Evolutionary conservation across 164 flowering plant species (phyloP), one percentile per base, ranked within the genome.

Genomic region (Vitis amurensis): DNA sequence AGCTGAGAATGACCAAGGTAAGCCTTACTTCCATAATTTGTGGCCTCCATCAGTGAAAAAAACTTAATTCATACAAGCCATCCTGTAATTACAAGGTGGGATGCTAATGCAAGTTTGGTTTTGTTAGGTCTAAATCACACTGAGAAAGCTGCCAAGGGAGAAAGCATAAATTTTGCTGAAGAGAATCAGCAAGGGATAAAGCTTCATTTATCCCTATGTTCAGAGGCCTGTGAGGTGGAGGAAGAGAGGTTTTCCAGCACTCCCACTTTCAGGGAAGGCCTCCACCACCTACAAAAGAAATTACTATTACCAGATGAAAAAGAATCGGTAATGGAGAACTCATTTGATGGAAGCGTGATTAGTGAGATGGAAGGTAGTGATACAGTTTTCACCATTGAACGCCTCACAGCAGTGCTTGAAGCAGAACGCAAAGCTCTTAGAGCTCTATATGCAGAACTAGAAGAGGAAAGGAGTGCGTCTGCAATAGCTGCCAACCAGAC

Each of bases 401-500:
- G 70, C 66, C 79, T 94, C 52, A 85, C 84, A 78, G 49, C 88
- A 17, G 89, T 87, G 0, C 75, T 92, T 11, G 85, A 66, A 73
- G 62, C 88, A 1, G 93, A 90, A 73, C 78, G 81, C 17, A 88
- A 79, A 73, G 91, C 93, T 16, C 56, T 90, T 44, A 76, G 74
- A 27, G 86, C 85, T 13, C 50, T 91, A 69, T 93, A 94, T 76
- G 68, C 84, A 9, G 99, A 94, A 70, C 79, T 94, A 48, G 98
- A 94, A 72, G 94, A 94, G 81, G 99, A 94, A 80, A 76, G 98
- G 50, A 92, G 87, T 71, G 99, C 98, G 7, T 83, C 97, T 50
- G 96, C 97, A 0, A 72, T 90, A 9, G 94, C 97, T 44, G 87
- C 98, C 13, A 89, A 84, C 75, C 92, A 94, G 64, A 93, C 99